Conservation (phyloP, 768 basidiomycete species). For the Russula virescens region DNA sequence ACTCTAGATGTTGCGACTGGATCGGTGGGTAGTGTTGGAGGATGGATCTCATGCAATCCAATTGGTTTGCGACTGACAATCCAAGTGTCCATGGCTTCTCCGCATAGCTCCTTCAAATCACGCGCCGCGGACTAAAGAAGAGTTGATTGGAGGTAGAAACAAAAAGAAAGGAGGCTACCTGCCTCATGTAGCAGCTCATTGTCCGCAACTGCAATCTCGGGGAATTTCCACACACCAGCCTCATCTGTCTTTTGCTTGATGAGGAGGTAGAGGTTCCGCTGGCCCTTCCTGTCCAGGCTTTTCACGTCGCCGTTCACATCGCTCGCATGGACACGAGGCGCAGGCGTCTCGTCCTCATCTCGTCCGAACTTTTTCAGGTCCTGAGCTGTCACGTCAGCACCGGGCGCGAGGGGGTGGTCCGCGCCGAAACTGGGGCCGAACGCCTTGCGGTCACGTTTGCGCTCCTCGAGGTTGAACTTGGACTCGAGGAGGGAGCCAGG, state of each 20-base stretch:
- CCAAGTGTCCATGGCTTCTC: constrained; percentile 87
- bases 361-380: constrained; percentile 29
- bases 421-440: constrained; percentile 61
- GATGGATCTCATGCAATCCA: constrained; percentile 57
- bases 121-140: constrained; percentile 61
- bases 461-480: constrained; percentile 72
- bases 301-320: constrained; percentile 57
- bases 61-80: constrained; percentile 86
- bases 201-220: constrained; percentile 54
- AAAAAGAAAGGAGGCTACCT: constrained; percentile 22
- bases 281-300: constrained; percentile 76
- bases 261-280: constrained; percentile 86
- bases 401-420: constrained; percentile 14
- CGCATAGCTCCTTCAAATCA: constrained; percentile 65
- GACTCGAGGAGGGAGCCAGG: constrained; percentile 80
- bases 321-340: constrained; percentile 55
- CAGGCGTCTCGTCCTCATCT: constrained; percentile 56
- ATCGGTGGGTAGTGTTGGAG: constrained; percentile 27
- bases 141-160: not conserved
- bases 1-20: constrained; percentile 20
- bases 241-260: constrained; percentile 45
- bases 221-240: constrained; percentile 73
- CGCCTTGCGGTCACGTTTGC: constrained; percentile 59
- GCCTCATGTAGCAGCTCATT: constrained; percentile 78
- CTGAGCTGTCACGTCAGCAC: constrained; percentile 19